Base-by-base conservation (phyloP, 805 yeast species). In the Teunomyces kruisii region DNA sequence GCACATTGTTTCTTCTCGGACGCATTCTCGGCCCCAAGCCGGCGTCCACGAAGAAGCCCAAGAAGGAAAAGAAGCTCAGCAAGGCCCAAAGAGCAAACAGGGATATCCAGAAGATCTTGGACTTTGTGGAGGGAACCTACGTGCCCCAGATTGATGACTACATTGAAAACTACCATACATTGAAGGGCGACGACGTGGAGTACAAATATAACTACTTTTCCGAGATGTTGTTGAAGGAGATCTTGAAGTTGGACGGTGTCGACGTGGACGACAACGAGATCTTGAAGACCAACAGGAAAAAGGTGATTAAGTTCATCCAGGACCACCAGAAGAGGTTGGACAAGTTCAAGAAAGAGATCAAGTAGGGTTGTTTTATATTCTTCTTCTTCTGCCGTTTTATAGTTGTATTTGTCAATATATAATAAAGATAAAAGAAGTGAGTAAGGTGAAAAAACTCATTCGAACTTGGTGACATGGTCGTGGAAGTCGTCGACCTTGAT, bases 171-270 rank as follows among this genome's bases (percentile, higher is more conserved):
- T 60, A 59, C 51, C 51, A 56, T 39, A 42, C 43, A 2, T 62
- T 64, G 56, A 52, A 52, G 27, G 39, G 44, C 0, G 71, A 65
- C 6, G 70, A 72, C 38, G 58, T 63, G 29, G 61, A 64, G 46
- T 84, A 80, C 59, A 76, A 78, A 56, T 75, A 71, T 53, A 75
- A 77, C 42, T 86, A 73, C 58, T 81, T 72, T 59, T 84, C 82
- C 54, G 95, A 86, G 61, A 76, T 77, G 74, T 64, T 86, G 35
- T 68, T 86, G 60, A 84, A 85, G 58, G 73, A 83, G 50, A 62
- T 86, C 52, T 74, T 86, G 73, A 79, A 75, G 49, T 67, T 87
- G 44, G 95, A 87, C 55, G 82, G 78, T 2, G 70, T 87, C 29
- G 86, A 83, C 48, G 72, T 72, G 24, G 72, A 67, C 8, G 78